These are phyloP conservation scores for Lipomyces yamadae DNA, from an alignment of 805 yeast species.

Conservation along the genomic window DNA sequence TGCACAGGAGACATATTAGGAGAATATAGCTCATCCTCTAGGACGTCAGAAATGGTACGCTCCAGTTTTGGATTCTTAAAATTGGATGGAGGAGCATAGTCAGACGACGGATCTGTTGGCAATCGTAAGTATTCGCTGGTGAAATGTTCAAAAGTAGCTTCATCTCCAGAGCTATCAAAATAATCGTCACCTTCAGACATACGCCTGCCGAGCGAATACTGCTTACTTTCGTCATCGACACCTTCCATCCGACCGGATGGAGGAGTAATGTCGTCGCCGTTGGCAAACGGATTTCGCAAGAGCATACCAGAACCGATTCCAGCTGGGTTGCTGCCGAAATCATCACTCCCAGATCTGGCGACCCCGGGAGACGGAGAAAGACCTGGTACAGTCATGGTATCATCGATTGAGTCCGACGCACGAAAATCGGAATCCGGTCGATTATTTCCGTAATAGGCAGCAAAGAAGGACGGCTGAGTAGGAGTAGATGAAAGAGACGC, in stretches of 20 bases:
- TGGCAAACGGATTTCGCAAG: slow-evolving; percentile 23
- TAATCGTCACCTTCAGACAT: slow-evolving; percentile 32
- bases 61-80: slow-evolving; percentile 53
- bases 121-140: slow-evolving; percentile 22
- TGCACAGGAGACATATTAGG: slow-evolving; percentile 37
- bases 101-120: slow-evolving; percentile 23
- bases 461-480: slow-evolving; percentile 30
- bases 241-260: slow-evolving; percentile 2
- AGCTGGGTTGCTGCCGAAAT: background rate
- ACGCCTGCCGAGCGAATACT: slow-evolving; percentile 29
- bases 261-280: slow-evolving; percentile 6
- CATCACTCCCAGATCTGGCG: slow-evolving; percentile 10
- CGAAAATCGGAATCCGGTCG: slow-evolving; percentile 3
- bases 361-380: slow-evolving; percentile 24
- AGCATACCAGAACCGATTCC: slow-evolving; percentile 3
- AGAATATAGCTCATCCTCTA: slow-evolving; percentile 62
- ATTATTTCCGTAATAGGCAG: slow-evolving; percentile 12
- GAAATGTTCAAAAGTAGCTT: slow-evolving; percentile 8
- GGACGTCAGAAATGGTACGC: slow-evolving; percentile 60
- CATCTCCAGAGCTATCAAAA: slow-evolving; percentile 7
- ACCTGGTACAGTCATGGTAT: slow-evolving; percentile 14
- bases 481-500: slow-evolving; percentile 37
- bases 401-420: slow-evolving; percentile 7
- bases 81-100: slow-evolving; percentile 28
- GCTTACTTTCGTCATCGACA: slow-evolving; percentile 2